Evolutionary conservation across 345 rosid species (phyloP).

Genomic region (Eucalyptus melliodora): DNA sequence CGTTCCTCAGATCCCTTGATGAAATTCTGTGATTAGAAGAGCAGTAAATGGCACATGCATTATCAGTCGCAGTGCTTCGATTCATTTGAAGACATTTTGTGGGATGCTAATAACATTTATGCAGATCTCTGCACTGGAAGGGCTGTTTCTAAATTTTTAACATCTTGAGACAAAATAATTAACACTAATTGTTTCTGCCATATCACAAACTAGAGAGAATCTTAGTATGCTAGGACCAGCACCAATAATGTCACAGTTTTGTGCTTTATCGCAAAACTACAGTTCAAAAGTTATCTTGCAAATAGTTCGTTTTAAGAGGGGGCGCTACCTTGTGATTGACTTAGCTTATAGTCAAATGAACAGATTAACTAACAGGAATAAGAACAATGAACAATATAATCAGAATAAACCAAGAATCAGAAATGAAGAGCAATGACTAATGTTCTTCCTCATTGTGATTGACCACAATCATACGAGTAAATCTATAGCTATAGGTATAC

Average conservation of each 20-base stretch:
- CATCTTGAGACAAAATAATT: background rate
- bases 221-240: background rate
- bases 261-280: background rate
- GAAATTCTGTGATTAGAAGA: too few species aligned
- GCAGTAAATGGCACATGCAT: too few species aligned
- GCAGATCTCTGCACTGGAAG: background rate
- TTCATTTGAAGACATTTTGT: too few species aligned
- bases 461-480: background rate
- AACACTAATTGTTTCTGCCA: background rate
- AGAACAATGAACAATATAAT: background rate
- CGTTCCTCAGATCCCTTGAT: too few species aligned
- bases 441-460: background rate
- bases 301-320: background rate
- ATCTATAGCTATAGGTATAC: background rate
- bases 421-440: background rate
- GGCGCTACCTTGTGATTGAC: background rate
- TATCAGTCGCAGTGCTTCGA: too few species aligned
- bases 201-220: background rate
- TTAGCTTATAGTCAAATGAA: background rate
- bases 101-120: too few species aligned
- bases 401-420: background rate
- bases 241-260: background rate
- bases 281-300: background rate
- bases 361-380: accelerated
- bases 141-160: background rate